phyloP scores from a whole-genome alignment of 192 early-diverging fungal genomes.

The Lobosporangium transversale region DNA sequence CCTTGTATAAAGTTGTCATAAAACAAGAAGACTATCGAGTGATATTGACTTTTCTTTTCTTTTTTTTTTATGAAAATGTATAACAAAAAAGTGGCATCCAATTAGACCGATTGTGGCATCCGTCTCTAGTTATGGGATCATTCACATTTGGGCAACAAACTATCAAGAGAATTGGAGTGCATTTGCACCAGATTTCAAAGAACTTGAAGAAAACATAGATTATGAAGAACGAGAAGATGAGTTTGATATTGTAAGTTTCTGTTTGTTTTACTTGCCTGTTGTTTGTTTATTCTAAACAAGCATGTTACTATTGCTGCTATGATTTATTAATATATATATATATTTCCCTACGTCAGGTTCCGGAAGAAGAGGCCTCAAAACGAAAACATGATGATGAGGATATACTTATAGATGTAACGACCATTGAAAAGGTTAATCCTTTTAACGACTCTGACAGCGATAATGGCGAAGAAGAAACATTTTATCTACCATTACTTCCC shows the following conservation, averaged over 20 bases:
- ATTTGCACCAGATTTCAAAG: constrained; percentile 93
- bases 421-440: constrained; percentile 57
- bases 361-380: constrained; percentile 56
- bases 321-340: too few relatives aligned
- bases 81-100: constrained; percentile 97
- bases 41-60: not conserved
- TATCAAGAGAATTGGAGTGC: constrained; percentile 92
- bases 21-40: not conserved
- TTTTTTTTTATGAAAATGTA: not conserved
- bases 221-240: constrained; percentile 94
- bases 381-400: constrained; percentile 58
- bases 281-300: not conserved
- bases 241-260: constrained; percentile 80
- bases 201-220: constrained; percentile 95
- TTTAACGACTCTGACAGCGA: constrained; percentile 61
- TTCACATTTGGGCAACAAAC: constrained; percentile 88
- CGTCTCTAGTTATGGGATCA: constrained; percentile 79
- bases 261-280: not conserved
- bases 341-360: too few relatives aligned
- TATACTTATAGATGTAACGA: constrained; percentile 60
- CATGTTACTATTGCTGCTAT: too few relatives aligned
- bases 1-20: not conserved
- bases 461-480: constrained; percentile 58
- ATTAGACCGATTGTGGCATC: constrained; percentile 84
- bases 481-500: constrained; percentile 55